A percentile compares a stretch with the other conserved stretches of the same genome.
These are phyloP conservation scores for Diaporthe humulicola DNA, from an alignment of 2,329 filamentous ascomycete genomes.

Conservation along the genomic window DNA sequence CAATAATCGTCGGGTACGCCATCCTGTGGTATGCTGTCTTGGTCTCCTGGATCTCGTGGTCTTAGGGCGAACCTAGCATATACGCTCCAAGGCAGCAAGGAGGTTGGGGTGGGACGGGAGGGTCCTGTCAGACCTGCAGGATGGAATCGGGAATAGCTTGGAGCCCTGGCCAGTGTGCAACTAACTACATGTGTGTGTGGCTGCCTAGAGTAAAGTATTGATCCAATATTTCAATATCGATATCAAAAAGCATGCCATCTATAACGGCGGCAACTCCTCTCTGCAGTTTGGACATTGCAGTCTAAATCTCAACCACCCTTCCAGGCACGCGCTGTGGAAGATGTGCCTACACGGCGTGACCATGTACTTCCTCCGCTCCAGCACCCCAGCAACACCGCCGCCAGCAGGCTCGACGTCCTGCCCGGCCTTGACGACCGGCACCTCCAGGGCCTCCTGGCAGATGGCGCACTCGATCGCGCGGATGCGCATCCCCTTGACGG, in stretches of 20 bases:
- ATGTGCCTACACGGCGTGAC: slow-evolving; percentile 97
- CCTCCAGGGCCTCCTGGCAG: slow-evolving; percentile 91
- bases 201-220: not conserved
- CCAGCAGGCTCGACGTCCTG: slow-evolving; percentile 59
- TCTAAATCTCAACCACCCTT: slow-evolving; percentile 95
- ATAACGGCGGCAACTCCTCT: slow-evolving; percentile 88
- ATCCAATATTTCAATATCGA: not conserved
- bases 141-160: not conserved
- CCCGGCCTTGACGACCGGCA: slow-evolving; percentile 79
- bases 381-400: slow-evolving; percentile 73
- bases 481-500: slow-evolving; percentile 44
- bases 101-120: not conserved
- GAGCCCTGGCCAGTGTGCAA: not conserved
- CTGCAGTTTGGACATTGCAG: slow-evolving; percentile 96
- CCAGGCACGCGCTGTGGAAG: slow-evolving; percentile 91
- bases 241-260: slow-evolving; percentile 45
- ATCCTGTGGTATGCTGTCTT: not conserved
- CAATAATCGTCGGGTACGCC: not conserved
- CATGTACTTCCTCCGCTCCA: slow-evolving; percentile 91
- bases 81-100: too few species aligned
- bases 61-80: not conserved
- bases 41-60: not conserved
- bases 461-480: slow-evolving; percentile 91
- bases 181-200: too few species aligned
- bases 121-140: not conserved